Evolutionary conservation across 148 eudicot species (phyloP), one percentile per base, ranked within the genome.

Genomic region (Rhododendron ferrugineum): DNA sequence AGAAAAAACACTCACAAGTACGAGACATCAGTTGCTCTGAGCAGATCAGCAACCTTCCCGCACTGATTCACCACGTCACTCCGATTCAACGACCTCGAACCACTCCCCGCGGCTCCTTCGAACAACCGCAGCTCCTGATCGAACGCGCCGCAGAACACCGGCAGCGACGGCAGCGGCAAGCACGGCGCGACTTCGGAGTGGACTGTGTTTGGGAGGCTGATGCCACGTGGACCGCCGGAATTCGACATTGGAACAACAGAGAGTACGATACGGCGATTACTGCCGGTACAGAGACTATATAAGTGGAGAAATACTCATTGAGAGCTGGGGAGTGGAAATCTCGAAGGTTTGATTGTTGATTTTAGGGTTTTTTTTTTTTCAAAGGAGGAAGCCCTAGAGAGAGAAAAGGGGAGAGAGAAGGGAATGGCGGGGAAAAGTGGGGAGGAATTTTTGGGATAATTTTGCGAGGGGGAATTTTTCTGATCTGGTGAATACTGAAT

Each of bases 111-210:
- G 40, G 90, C 64, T 89, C 96, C 96, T 3, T 96, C 99, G 46
- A 88, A 86, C 26, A 94, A 84, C 47, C 95, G 90, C 20, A 97
- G 88, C 32, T 93, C 94, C 85, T 91, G 93, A 74, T 94, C 98
- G n/a, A 74, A 87, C 30, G 98, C 94, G 16, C 99, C 99, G 54
- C 94, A 93, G 83, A 92, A 92, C 16, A 94, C 93, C 77, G 99
- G 99, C 34, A 97, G 92, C 60, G 98, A 92, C 58, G 99, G 98
- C 84, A 97, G 77, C 44, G 99, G 96, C 89, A 95, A 85, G 89
- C 96, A 92, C 76, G 99, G 92, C 10, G 99, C 98, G 15, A 97
- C 93, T 40, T 97, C 98, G 5, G 98, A 93, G 86, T 97, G 98
- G 47, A 92, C 84, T 5, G 98, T 94, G 86, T 97, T 97, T 10